Conservation (phyloP, 179 eudicot genomes). For the Carnegiea gigantea region DNA sequence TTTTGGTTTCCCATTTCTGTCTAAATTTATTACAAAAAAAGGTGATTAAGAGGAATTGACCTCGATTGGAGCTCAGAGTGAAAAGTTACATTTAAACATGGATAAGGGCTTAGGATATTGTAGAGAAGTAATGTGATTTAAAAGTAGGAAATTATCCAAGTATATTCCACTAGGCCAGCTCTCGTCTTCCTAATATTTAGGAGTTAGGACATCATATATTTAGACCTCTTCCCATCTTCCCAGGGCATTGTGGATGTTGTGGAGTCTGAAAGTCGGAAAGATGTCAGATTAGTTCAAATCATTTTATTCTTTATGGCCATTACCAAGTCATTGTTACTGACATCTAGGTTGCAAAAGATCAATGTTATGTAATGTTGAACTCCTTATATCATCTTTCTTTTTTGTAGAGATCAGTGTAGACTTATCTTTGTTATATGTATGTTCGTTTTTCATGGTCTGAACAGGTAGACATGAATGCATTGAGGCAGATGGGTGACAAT, state of each 20-base stretch:
- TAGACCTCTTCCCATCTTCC: background rate
- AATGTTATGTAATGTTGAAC: background rate
- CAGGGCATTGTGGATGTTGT: background rate
- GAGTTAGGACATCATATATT: too few species aligned
- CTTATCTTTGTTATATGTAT: constrained; percentile 16
- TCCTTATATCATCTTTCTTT: constrained; percentile 1
- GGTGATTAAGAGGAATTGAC: background rate
- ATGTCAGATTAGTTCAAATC: background rate
- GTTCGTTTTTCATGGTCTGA: constrained; percentile 9
- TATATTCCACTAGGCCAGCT: background rate
- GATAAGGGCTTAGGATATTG: background rate
- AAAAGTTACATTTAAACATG: background rate
- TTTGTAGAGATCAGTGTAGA: background rate
- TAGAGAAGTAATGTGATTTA: background rate
- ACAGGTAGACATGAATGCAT: constrained; percentile 79
- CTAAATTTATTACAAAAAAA: background rate
- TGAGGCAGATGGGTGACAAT: constrained; percentile 78
- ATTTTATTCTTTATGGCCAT: background rate
- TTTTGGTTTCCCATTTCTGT: background rate
- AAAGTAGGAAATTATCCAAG: background rate
- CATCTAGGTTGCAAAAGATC: background rate
- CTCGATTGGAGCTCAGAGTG: background rate
- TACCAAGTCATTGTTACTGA: background rate
- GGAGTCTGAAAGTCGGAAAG: background rate
- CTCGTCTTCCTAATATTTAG: background rate